These are phyloP conservation scores for Jamesozyma rosinii DNA, from an alignment of 805 yeast species.

Conservation along the genomic window DNA sequence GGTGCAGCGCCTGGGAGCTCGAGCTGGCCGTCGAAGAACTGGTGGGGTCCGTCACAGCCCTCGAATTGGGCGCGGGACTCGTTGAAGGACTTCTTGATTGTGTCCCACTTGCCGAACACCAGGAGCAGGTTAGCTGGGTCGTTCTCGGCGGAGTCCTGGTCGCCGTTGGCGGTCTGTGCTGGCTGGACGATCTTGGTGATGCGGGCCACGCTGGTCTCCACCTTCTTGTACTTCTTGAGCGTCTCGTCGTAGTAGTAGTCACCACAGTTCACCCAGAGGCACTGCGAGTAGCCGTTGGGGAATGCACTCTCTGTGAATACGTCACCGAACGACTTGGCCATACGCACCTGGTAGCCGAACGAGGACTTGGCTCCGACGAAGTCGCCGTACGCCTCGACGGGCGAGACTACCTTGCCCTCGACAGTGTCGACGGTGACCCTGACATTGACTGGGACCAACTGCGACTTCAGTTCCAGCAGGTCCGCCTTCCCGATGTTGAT, in stretches of 20 bases:
- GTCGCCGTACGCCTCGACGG: slow-evolving; percentile 58
- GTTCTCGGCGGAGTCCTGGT: slow-evolving; percentile 15
- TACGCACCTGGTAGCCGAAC: slow-evolving; percentile 67
- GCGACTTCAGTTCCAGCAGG: slow-evolving; percentile 47
- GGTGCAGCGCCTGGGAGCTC: slow-evolving; percentile 44
- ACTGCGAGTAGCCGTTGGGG: slow-evolving; percentile 59
- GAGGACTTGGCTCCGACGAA: slow-evolving; percentile 48
- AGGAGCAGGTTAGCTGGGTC: slow-evolving; percentile 36
- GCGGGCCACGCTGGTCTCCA: slow-evolving; percentile 18
- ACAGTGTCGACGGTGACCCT: slow-evolving; percentile 72
- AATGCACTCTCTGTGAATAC: slow-evolving; percentile 63
- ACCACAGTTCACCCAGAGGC: slow-evolving; percentile 59
- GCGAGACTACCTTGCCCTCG: slow-evolving; percentile 56
- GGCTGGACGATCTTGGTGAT: slow-evolving; percentile 22
- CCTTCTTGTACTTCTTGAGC: slow-evolving; percentile 15
- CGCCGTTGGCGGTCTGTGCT: slow-evolving; percentile 6
- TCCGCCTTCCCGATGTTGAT: slow-evolving; percentile 65
- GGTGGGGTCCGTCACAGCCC: slow-evolving; percentile 45
- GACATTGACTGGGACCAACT: slow-evolving; percentile 65
- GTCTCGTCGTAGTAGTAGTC: slow-evolving; percentile 42
- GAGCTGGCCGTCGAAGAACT: slow-evolving; percentile 60
- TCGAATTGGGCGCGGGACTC: slow-evolving; percentile 38
- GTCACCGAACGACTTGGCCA: slow-evolving; percentile 49
- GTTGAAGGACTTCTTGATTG: slow-evolving; percentile 44
- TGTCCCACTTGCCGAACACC: slow-evolving; percentile 56